A percentile compares a stretch with the other conserved stretches of the same genome.
phyloP scores from a whole-genome alignment of 345 rosid species.

The Lumnitzera racemosa region DNA sequence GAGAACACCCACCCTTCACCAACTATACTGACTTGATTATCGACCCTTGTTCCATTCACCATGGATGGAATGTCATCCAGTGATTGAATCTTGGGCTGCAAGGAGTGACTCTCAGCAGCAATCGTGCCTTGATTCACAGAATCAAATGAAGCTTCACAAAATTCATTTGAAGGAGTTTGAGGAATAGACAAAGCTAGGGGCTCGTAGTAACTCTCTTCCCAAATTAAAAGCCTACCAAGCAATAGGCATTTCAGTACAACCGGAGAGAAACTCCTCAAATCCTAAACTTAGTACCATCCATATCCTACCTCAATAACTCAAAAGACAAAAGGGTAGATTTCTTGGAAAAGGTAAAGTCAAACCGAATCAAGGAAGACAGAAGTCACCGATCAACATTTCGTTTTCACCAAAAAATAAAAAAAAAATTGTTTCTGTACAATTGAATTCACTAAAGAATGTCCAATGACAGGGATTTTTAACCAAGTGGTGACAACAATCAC shows the following conservation, averaged over 20 bases:
- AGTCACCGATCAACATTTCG: no score
- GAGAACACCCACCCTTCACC: constrained; percentile 72
- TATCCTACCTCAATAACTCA: no score
- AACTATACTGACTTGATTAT: constrained; percentile 53
- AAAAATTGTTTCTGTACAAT: no score
- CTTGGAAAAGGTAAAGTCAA: no score
- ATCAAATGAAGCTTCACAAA: constrained; percentile 24
- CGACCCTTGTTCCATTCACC: constrained; percentile 63
- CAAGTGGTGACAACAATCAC: no score
- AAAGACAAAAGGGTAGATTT: no score
- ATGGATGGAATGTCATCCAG: constrained; percentile 42
- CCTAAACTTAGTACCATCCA: no score
- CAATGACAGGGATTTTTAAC: no score
- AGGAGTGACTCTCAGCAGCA: constrained; percentile 18
- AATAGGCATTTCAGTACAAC: not conserved
- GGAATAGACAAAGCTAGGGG: constrained; percentile 21
- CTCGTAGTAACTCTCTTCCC: constrained; percentile 82
- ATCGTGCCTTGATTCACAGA: constrained; percentile 26
- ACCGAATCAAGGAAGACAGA: no score
- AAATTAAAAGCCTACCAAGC: constrained; percentile 63
- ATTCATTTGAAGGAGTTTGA: constrained; percentile 19
- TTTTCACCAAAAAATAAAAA: no score
- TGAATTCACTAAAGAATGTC: no score
- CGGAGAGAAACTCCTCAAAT: no score
- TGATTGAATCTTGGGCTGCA: constrained; percentile 23